Percentiles rank a stretch among this genome's conserved stretches.
phyloP scores from a whole-genome alignment of 1,284 basidiomycete genomes.

The Neotropicomus parvogracilis region DNA sequence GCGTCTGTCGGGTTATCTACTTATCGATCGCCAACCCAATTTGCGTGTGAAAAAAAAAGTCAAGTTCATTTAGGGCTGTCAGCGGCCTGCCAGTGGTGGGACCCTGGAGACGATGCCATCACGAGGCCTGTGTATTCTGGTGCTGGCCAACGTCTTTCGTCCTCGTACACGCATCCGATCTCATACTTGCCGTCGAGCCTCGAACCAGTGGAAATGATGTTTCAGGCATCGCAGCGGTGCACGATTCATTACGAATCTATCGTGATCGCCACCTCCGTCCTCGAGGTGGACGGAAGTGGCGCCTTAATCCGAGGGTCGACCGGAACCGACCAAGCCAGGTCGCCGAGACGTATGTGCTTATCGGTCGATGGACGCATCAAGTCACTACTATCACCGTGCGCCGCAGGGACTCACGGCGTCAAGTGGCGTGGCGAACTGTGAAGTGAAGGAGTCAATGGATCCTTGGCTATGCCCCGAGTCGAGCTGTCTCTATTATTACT shows the following conservation, averaged over 20 bases:
- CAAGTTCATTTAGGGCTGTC: neutral
- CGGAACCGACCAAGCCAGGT: neutral
- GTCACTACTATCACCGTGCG: too few relatives aligned
- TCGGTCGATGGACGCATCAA: neutral
- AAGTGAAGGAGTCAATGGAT: too few relatives aligned
- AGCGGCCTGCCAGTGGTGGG: neutral
- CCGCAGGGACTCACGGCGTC: too few relatives aligned
- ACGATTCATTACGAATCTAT: too few relatives aligned
- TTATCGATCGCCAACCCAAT: neutral
- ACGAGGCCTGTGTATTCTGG: neutral
- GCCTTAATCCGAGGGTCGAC: neutral
- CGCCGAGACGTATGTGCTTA: neutral
- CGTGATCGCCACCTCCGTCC: too few relatives aligned
- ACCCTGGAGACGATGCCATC: neutral
- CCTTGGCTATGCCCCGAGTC: too few relatives aligned
- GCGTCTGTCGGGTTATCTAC: conserved; percentile 1
- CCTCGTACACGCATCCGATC: too few relatives aligned
- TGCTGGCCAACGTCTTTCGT: too few relatives aligned
- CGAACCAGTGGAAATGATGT: too few relatives aligned
- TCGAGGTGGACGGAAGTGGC: neutral
- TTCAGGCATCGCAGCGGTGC: too few relatives aligned
- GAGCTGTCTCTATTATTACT: too few relatives aligned
- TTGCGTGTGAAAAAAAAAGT: neutral
- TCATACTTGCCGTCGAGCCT: too few relatives aligned
- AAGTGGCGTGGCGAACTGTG: neutral